Percentiles rank a stretch among this genome's conserved stretches.
These are phyloP conservation scores for Juncus inflexus DNA, from an alignment of 176 grass and related monocot species.

Conservation along the genomic window DNA sequence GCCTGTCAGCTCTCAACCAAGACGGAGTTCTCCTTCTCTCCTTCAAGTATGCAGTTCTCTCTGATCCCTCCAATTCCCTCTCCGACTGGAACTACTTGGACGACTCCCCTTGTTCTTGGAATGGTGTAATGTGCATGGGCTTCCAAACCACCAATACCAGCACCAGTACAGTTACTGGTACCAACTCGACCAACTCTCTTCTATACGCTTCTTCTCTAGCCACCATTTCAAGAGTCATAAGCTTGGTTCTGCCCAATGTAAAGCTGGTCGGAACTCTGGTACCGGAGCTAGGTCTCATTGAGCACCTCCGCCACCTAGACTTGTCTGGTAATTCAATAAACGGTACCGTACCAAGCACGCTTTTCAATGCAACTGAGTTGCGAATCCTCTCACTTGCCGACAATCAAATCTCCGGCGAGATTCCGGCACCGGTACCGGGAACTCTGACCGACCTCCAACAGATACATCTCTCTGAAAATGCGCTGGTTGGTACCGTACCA, in stretches of 20 bases:
- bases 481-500: slow-evolving; percentile 46
- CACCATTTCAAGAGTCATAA: slow-evolving; percentile 71
- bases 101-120: slow-evolving; percentile 59
- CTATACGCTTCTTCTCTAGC: slow-evolving; percentile 18
- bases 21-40: slow-evolving; percentile 71
- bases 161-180: neutral
- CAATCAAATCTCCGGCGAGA: slow-evolving; percentile 46
- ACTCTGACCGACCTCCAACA: slow-evolving; percentile 37
- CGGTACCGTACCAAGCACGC: slow-evolving; percentile 36
- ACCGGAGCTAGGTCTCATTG: slow-evolving; percentile 49
- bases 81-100: slow-evolving; percentile 55
- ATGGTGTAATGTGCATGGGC: slow-evolving; percentile 83
- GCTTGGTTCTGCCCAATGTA: slow-evolving; percentile 57
- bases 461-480: slow-evolving; percentile 78
- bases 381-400: slow-evolving; percentile 59
- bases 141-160: slow-evolving; percentile 25
- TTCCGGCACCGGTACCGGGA: slow-evolving; percentile 31
- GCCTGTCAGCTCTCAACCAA: slow-evolving; percentile 28
- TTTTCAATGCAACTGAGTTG: slow-evolving; percentile 65
- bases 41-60: slow-evolving; percentile 62
- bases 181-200: neutral
- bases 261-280: slow-evolving; percentile 43
- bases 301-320: slow-evolving; percentile 89
- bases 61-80: slow-evolving; percentile 63
- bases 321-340: slow-evolving; percentile 65